Evolutionary conservation across 331 rosid genomes (phyloP), one percentile per base, ranked within the genome.

Genomic region (Stylosanthes scabra): DNA sequence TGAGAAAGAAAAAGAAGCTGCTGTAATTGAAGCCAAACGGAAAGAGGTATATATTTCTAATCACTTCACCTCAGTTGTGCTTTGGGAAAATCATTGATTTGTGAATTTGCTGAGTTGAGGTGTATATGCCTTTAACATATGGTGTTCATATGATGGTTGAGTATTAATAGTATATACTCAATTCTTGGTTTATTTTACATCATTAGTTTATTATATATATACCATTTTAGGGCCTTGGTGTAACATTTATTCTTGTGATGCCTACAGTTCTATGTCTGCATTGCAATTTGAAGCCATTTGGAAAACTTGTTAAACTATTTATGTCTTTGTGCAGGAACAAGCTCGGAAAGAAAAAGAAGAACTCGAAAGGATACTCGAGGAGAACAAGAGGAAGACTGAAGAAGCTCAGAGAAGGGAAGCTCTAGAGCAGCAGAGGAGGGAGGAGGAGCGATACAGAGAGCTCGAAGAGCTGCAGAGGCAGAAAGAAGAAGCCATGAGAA

Each of bases 391-490:
- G 89, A 90, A 86, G 80, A 68, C 87, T 46, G 98, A 95, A 85
- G 99, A 88, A 78, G 84, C 97, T 40, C 96, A 90, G 83, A 86
- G 93, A 81, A 88, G 78, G 76, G 99, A 95, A 79, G 98, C 97
- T 68, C 68, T 91, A 80, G 99, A 89, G 85, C 93, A 82, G 86
- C 99, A 91, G 74, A 69, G 86, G 78, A 87, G 92, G 78, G 99
- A 95, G 85, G 99, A 95, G 82, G 98, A 95, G 55, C 89, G 99
- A 45, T 95, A 88, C 56, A 84, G 88, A 78, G 98, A 95, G 83
- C 91, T 95, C 16, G 99, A 92, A 79, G 97, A 92, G 89, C 81
- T 92, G 9, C 99, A 92, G 76, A 92, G 99, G 78, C 97, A 95
- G 80, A 90, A 90, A 62, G 99, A 95, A 87, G 99, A 92, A 76